Evolutionary conservation across 192 early-diverging fungal species (phyloP).

Genomic region (Coemansia sp.): DNA sequence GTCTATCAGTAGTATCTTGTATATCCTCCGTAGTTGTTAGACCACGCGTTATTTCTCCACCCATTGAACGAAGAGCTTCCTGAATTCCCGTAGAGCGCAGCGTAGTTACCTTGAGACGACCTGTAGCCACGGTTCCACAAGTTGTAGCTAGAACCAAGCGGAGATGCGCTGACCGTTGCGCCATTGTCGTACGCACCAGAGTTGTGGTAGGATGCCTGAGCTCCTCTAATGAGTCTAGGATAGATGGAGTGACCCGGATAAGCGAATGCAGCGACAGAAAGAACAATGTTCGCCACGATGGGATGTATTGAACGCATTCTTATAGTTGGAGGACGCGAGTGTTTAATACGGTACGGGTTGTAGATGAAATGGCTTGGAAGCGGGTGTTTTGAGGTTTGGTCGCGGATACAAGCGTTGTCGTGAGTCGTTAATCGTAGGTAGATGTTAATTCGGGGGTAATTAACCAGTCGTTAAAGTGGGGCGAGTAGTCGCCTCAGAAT

Average conservation of each 20-base stretch:
- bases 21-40: constrained; percentile 18
- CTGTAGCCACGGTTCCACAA: constrained; percentile 31
- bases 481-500: too few relatives aligned
- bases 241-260: constrained; percentile 34
- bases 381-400: too few relatives aligned
- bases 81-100: constrained; percentile 16
- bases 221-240: constrained; percentile 10
- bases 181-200: constrained; percentile 37
- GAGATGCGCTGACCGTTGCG: constrained; percentile 13
- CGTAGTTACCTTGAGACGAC: constrained; percentile 18
- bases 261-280: constrained; percentile 2
- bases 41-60: constrained; percentile 42
- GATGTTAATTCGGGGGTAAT: too few relatives aligned
- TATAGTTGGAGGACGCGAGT: neutral
- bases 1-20: constrained; percentile 22
- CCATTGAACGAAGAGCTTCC: constrained; percentile 28
- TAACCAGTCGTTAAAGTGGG: too few relatives aligned
- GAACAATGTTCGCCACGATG: neutral
- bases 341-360: neutral
- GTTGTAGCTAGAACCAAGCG: constrained; percentile 26
- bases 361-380: neutral
- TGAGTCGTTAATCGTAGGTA: too few relatives aligned
- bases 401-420: too few relatives aligned
- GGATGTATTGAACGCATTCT: neutral
- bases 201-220: constrained; percentile 29